Evolutionary conservation across 2,329 filamentous ascomycete genomes (phyloP).

Genomic region (Mycosphaerella arachidis): DNA sequence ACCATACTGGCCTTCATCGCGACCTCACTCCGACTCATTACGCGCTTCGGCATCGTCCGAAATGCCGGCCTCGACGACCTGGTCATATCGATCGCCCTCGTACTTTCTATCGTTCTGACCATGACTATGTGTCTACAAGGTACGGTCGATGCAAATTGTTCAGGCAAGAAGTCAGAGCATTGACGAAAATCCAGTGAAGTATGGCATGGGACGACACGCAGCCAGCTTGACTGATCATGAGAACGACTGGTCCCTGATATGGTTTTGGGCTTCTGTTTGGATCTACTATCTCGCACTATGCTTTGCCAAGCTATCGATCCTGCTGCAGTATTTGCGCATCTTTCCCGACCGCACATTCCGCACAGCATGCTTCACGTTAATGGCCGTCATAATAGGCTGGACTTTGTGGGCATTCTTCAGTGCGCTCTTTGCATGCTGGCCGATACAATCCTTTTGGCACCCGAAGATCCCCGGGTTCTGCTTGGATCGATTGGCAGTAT

Average conservation of each 20-base stretch:
- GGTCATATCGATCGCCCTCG: conserved; percentile 18
- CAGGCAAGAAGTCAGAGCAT: too few relatives aligned
- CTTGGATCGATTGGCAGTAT: conserved; percentile 27
- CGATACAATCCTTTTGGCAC: conserved; percentile 31
- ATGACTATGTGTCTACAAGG: conserved; percentile 21
- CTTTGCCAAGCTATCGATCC: conserved; percentile 33
- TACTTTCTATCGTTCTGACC: conserved; percentile 17
- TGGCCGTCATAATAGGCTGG: conserved; percentile 27
- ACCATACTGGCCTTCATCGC: conserved; percentile 22
- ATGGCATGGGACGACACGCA: conserved; percentile 28
- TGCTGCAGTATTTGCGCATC: conserved; percentile 34
- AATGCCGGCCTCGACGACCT: conserved; percentile 25
- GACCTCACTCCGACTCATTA: conserved; percentile 20
- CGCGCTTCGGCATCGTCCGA: conserved; percentile 21
- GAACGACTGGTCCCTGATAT: conserved; percentile 20
- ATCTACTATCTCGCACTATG: conserved; percentile 26
- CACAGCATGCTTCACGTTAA: conserved; percentile 23
- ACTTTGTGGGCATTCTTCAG: conserved; percentile 29
- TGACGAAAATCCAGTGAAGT: conserved; percentile 15
- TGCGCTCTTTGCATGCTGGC: conserved; percentile 30
- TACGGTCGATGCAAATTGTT: background rate
- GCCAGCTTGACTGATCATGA: conserved; percentile 14
- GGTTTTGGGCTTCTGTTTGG: conserved; percentile 24
- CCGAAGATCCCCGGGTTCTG: conserved; percentile 18
- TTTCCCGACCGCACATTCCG: conserved; percentile 29